phyloP scores from a whole-genome alignment of 495 filamentous ascomycete species.

The Pyrenula aspistea region DNA sequence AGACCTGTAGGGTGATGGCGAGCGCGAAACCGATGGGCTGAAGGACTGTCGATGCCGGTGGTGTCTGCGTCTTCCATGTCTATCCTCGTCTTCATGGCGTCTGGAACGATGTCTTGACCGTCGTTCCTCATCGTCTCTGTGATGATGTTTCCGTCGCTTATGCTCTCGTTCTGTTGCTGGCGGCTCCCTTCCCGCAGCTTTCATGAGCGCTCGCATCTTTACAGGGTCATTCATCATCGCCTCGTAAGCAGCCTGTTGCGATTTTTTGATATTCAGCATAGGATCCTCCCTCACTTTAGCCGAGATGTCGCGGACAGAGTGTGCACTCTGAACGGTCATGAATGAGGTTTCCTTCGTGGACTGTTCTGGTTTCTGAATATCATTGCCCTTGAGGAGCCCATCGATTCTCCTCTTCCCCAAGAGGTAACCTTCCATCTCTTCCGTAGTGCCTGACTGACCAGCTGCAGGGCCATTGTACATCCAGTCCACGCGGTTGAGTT shows the following conservation, averaged over 20 bases:
- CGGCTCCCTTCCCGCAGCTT: conserved; percentile 36
- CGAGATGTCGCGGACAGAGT: conserved; percentile 62
- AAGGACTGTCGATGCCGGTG: conserved; percentile 16
- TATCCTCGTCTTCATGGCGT: conserved; percentile 17
- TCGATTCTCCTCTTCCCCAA: conserved; percentile 88
- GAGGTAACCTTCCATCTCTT: conserved; percentile 90
- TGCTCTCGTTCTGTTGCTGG: conserved; percentile 26
- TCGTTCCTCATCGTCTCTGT: conserved; percentile 27
- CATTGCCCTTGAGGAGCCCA: conserved; percentile 68
- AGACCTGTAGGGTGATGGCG: conserved; percentile 15
- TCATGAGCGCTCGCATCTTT: conserved; percentile 55
- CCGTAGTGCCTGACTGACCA: conserved; percentile 67
- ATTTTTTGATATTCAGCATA: conserved; percentile 78
- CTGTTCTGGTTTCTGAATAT: conserved; percentile 71
- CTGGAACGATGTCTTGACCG: conserved; percentile 11
- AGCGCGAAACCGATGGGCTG: conserved; percentile 16
- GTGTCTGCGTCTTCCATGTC: conserved; percentile 8
- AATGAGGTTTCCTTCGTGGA: conserved; percentile 55
- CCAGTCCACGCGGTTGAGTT: conserved; percentile 80
- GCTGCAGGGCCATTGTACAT: conserved; percentile 87
- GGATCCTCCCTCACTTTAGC: conserved; percentile 83
- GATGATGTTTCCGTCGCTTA: conserved; percentile 34
- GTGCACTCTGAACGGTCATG: conserved; percentile 44
- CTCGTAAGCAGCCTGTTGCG: conserved; percentile 86
- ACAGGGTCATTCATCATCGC: conserved; percentile 75